Base-by-base conservation (phyloP, 345 rosid genomes). In the Gossypium thurberi region DNA sequence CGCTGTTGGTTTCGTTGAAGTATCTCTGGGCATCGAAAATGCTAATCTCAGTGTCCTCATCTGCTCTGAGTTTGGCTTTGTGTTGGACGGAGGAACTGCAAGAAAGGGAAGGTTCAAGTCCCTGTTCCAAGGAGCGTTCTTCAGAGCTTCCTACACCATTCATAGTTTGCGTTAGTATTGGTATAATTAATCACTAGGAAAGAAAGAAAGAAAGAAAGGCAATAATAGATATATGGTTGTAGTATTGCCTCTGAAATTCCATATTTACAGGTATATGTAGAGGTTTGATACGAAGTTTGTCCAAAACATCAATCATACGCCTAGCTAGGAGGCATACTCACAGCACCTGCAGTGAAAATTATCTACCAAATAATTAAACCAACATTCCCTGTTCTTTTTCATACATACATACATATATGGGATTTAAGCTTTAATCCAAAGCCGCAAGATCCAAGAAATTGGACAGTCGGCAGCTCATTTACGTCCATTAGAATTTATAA, bases 1-100 rank as follows among this genome's bases (percentile, higher is more conserved):
- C 83, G 47, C 21, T 53, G 10, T 64, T 78, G 72, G 58, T 68
- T 25, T 85, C 90, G 26, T 81, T 85, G 80, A 92, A 90, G 86
- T 89, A 90, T 46, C 83, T 86, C 63, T 75, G 79, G 8, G 96
- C 98, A 55, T 90, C 91, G 18, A 92, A 90, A 59, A 92, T 86
- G 79, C 91, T 84, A 42, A 91, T 70, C 77, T 93, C 97, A 0
- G 83, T 46, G 58, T 89, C 91, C 12, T 86, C 94, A 0, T 62
- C 46, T 37, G 46, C 66, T 33, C 18, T 7, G 52, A 33, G 64
- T 46, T 15, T 79, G 57, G 11, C 67, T 48, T 57, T 47, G 7
- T 25, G 50, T 6, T 14, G 47, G 8, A 44, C 46, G 63, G 5
- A 66, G 1, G 51, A 47, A 23, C 21, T 6, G n/a, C 1, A 18